These are phyloP conservation scores for Penicillium hordei DNA, from an alignment of 2,329 filamentous ascomycete genomes.

Conservation along the genomic window DNA sequence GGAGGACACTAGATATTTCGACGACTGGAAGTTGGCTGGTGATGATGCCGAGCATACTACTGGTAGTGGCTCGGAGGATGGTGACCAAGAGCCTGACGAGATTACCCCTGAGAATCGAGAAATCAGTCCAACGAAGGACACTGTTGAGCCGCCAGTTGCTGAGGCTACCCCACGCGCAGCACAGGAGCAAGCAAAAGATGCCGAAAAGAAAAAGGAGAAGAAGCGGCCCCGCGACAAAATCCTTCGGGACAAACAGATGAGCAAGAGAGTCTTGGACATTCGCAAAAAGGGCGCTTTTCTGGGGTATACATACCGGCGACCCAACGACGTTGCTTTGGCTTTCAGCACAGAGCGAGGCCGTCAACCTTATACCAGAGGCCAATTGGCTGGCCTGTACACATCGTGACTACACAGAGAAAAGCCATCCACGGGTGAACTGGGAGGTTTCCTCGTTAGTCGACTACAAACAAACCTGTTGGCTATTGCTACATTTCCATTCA, in stretches of 20 bases:
- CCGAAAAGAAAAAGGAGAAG: conserved; percentile 59
- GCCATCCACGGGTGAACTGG: neutral
- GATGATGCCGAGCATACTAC: conserved; percentile 45
- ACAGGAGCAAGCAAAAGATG: conserved; percentile 39
- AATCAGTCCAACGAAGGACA: neutral
- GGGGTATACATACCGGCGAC: conserved; percentile 77
- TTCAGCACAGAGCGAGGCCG: conserved; percentile 38
- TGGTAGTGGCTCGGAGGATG: conserved; percentile 17
- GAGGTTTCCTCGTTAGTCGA: neutral
- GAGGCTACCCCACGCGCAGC: conserved; percentile 2
- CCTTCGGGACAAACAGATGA: conserved; percentile 69
- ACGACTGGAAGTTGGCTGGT: conserved; percentile 69
- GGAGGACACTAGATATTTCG: conserved; percentile 86
- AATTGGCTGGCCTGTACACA: conserved; percentile 29
- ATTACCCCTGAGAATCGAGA: neutral
- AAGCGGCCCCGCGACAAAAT: conserved; percentile 83
- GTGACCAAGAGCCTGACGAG: neutral
- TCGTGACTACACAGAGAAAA: neutral
- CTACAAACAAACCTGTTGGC: neutral
- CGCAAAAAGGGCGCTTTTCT: conserved; percentile 82
- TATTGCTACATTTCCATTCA: neutral
- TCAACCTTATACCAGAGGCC: conserved; percentile 23
- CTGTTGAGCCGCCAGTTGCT: neutral
- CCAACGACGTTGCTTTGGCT: conserved; percentile 37
- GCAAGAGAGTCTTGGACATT: conserved; percentile 69